Percentiles rank a stretch among this genome's conserved stretches.
Conservation (phyloP, 345 rosid genomes). For the Pugionium dolabratum region DNA sequence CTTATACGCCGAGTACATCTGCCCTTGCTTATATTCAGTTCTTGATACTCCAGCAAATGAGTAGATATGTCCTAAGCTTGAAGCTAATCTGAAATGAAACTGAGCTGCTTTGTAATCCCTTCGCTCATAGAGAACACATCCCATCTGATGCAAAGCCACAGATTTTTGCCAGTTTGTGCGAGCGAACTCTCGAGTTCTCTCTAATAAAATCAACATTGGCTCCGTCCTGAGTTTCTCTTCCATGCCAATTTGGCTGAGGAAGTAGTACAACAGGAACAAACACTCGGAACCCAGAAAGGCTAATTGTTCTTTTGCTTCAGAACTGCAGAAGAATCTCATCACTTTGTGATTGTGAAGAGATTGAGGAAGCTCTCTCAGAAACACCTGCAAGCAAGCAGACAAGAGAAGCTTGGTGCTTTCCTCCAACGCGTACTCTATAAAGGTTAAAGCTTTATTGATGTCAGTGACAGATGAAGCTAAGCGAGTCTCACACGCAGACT, state of each 20-base stretch:
- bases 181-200: slow-evolving; percentile 68
- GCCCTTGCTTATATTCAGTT: slow-evolving; percentile 74
- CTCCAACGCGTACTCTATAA: slow-evolving; percentile 75
- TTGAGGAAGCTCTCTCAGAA: slow-evolving; percentile 72
- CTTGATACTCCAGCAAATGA: slow-evolving; percentile 82
- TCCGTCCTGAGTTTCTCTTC: slow-evolving; percentile 54
- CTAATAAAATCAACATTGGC: slow-evolving; percentile 54
- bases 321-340: slow-evolving; percentile 59
- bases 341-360: slow-evolving; percentile 53
- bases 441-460: slow-evolving; percentile 62
- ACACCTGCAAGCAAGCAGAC: slow-evolving; percentile 83
- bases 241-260: slow-evolving; percentile 81
- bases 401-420: slow-evolving; percentile 68
- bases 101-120: slow-evolving; percentile 60
- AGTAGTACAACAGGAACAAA: slow-evolving; percentile 76
- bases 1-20: slow-evolving; percentile 63
- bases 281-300: slow-evolving; percentile 54
- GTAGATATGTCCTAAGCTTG: slow-evolving; percentile 76
- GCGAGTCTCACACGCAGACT: slow-evolving; percentile 68
- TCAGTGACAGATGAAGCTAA: slow-evolving; percentile 61
- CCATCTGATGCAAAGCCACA: slow-evolving; percentile 76
- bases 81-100: slow-evolving; percentile 66
- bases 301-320: slow-evolving; percentile 61
- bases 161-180: slow-evolving; percentile 71
- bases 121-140: slow-evolving; percentile 70